Percentiles rank a stretch among this genome's conserved stretches.
Evolutionary conservation across 2,329 filamentous ascomycete genomes (phyloP).

Genomic region (Beauveria asiatica): DNA sequence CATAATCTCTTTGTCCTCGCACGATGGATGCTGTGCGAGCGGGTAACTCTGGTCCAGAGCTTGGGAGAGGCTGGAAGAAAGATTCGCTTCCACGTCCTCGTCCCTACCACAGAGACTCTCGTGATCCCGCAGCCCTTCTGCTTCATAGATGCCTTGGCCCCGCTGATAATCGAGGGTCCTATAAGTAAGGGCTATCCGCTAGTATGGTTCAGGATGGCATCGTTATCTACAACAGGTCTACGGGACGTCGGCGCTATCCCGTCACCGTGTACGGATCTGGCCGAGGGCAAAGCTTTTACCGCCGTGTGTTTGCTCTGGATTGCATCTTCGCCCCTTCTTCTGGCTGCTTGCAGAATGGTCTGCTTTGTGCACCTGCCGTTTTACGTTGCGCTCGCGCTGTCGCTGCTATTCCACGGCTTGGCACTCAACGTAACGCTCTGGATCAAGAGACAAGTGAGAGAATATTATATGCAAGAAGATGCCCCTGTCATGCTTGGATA

Average conservation of each 20-base stretch:
- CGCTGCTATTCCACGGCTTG: neutral
- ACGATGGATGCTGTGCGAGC: constrained; percentile 11
- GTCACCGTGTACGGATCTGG: neutral
- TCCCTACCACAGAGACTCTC: constrained; percentile 3
- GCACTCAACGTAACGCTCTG: neutral
- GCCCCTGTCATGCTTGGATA: neutral
- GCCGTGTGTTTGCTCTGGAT: constrained; percentile 1
- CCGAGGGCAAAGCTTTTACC: neutral
- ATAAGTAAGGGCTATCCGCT: constrained; percentile 1
- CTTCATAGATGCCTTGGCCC: neutral
- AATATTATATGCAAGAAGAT: constrained; percentile 2
- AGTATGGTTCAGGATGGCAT: constrained; percentile 4
- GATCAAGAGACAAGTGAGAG: neutral
- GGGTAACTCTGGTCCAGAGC: constrained; percentile 6
- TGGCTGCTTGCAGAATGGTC: neutral
- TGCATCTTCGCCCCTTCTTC: neutral
- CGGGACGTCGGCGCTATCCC: constrained; percentile 6
- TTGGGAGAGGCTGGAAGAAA: constrained; percentile 2
- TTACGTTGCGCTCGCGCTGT: neutral
- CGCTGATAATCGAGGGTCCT: constrained; percentile 6
- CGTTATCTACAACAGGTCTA: neutral
- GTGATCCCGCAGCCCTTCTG: constrained; percentile 9
- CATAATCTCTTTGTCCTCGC: constrained; percentile 10
- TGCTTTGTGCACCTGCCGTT: neutral
- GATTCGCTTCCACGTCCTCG: constrained; percentile 8